Conservation (phyloP, 495 filamentous ascomycete genomes). For the Rhizodiscina lignyota region DNA sequence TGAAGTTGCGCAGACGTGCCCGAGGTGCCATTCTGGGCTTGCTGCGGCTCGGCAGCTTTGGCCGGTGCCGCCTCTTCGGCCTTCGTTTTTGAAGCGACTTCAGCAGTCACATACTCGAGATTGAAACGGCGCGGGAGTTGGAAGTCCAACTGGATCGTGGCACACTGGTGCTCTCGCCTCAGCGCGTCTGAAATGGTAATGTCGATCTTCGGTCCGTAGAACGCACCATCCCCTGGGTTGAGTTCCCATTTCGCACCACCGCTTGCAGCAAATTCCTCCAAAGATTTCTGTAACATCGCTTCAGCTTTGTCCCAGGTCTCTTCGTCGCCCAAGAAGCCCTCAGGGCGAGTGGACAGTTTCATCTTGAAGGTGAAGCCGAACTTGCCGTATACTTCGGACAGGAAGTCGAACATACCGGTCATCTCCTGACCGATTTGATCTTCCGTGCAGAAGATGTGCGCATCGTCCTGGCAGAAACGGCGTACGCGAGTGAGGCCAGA, state of each 20-base stretch:
- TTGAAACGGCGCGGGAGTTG: constrained; percentile 75
- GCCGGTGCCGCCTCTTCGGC: constrained; percentile 21
- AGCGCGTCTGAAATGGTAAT: constrained; percentile 76
- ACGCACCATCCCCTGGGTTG: constrained; percentile 88
- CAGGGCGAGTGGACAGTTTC: constrained; percentile 86
- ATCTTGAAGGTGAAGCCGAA: constrained; percentile 93
- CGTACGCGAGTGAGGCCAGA: constrained; percentile 81
- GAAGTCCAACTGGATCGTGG: constrained; percentile 96
- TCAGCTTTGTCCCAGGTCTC: constrained; percentile 83
- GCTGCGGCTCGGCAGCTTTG: constrained; percentile 18
- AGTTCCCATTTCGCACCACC: constrained; percentile 66
- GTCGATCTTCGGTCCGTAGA: constrained; percentile 94
- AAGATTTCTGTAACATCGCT: constrained; percentile 51
- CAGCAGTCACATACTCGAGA: constrained; percentile 64
- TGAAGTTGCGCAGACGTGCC: constrained; percentile 19
- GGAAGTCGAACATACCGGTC: constrained; percentile 73
- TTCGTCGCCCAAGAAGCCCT: constrained; percentile 77
- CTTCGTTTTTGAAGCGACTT: constrained; percentile 25
- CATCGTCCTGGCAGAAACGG: constrained; percentile 89
- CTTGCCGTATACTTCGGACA: constrained; percentile 67
- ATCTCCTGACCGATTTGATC: constrained; percentile 76
- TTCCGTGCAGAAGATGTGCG: constrained; percentile 78
- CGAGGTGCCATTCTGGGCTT: constrained; percentile 23
- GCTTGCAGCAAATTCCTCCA: constrained; percentile 53
- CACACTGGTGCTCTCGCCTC: constrained; percentile 70